Conservation (phyloP, 2,329 filamentous ascomycete genomes). For the Teratosphaeria epicoccoides region DNA sequence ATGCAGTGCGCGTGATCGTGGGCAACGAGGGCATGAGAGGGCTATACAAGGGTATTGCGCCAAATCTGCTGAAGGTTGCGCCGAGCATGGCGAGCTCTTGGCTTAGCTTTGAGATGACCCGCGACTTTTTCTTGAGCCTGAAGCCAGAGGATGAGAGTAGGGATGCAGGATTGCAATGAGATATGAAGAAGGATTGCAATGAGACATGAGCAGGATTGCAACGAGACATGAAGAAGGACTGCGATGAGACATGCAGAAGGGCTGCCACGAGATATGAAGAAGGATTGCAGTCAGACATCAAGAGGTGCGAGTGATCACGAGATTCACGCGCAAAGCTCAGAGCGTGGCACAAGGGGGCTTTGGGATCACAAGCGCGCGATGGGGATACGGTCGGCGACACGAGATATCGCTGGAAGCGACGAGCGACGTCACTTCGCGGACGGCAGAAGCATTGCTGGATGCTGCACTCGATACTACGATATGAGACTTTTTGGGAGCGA, state of each 20-base stretch:
- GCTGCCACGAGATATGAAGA: too few relatives aligned
- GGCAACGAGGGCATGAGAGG: slow-evolving; percentile 72
- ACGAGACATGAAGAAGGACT: background rate
- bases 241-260: too few relatives aligned
- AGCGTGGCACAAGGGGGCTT: background rate
- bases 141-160: slow-evolving; percentile 5
- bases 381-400: background rate
- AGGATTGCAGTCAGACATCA: background rate
- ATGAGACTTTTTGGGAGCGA: background rate
- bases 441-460: background rate
- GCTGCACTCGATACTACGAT: background rate
- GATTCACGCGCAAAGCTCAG: background rate
- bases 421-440: background rate
- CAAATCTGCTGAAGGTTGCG: slow-evolving; percentile 91
- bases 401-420: too few relatives aligned
- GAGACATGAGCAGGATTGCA: background rate
- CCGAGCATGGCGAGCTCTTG: slow-evolving; percentile 98
- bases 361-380: background rate
- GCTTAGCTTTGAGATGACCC: slow-evolving; percentile 90
- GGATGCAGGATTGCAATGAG: background rate
- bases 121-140: slow-evolving; percentile 64
- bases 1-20: slow-evolving; percentile 74
- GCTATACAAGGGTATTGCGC: slow-evolving; percentile 90
- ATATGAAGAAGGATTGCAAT: background rate
- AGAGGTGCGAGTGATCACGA: background rate